Conservation (phyloP, 2,329 filamentous ascomycete species). For the Paraphaeosphaeria sporulosa region DNA sequence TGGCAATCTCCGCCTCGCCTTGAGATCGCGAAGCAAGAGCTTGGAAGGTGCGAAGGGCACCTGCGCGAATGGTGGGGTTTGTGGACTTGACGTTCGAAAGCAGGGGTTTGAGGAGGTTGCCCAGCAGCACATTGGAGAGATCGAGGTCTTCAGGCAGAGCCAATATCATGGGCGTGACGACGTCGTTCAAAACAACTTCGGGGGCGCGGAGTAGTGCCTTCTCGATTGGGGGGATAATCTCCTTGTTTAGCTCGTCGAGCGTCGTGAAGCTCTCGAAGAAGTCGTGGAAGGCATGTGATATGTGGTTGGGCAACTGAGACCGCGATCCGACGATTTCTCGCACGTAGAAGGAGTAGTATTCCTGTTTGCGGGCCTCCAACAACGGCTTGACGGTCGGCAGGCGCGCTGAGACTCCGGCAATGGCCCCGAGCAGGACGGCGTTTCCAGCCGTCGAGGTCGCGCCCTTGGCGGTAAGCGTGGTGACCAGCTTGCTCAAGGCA, state of each 20-base stretch:
- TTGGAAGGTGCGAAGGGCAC: slow-evolving; percentile 77
- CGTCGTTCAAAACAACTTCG: slow-evolving; percentile 83
- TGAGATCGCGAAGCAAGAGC: slow-evolving; percentile 69
- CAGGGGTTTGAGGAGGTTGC: slow-evolving; percentile 82
- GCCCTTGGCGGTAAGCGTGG: slow-evolving; percentile 73
- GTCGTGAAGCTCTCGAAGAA: slow-evolving; percentile 82
- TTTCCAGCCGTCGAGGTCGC: slow-evolving; percentile 71
- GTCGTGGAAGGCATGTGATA: slow-evolving; percentile 76
- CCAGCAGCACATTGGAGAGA: slow-evolving; percentile 74
- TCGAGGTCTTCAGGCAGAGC: slow-evolving; percentile 76
- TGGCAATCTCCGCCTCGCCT: slow-evolving; percentile 67
- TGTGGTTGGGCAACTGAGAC: slow-evolving; percentile 71
- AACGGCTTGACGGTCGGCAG: slow-evolving; percentile 68
- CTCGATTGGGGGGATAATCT: slow-evolving; percentile 82
- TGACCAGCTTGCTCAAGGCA: slow-evolving; percentile 69
- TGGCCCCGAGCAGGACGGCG: slow-evolving; percentile 79
- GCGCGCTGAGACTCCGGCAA: slow-evolving; percentile 85
- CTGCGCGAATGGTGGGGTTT: slow-evolving; percentile 77
- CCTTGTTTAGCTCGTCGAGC: slow-evolving; percentile 75
- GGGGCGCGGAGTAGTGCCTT: slow-evolving; percentile 89
- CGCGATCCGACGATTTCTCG: slow-evolving; percentile 86
- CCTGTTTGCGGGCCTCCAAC: slow-evolving; percentile 71
- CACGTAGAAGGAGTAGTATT: slow-evolving; percentile 82
- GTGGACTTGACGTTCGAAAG: slow-evolving; percentile 92
- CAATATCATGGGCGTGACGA: slow-evolving; percentile 75